Percentiles rank a stretch among this genome's conserved stretches.
Evolutionary conservation across 2,329 filamentous ascomycete species (phyloP).

Genomic region (Aspergillus proliferans): DNA sequence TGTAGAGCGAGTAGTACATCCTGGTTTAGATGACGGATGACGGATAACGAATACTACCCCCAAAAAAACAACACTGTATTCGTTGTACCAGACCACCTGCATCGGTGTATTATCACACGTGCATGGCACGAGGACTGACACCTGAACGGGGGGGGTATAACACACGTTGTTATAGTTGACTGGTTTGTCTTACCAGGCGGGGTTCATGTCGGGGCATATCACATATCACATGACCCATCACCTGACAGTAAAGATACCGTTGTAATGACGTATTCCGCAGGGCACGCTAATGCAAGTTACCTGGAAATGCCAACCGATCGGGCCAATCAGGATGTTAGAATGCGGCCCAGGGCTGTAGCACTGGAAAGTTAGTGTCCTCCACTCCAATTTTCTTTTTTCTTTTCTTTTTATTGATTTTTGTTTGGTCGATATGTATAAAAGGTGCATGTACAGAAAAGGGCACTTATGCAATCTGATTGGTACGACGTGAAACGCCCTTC

Average conservation of each 20-base stretch:
- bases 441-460: neutral
- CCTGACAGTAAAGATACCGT: neutral
- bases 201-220: neutral
- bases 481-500: neutral
- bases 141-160: too few relatives aligned
- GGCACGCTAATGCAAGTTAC: conserved; percentile 33
- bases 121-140: too few relatives aligned
- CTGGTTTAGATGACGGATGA: too few relatives aligned
- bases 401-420: neutral
- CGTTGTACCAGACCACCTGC: too few relatives aligned
- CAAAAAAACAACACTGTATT: too few relatives aligned
- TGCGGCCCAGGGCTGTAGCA: conserved; percentile 30
- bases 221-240: neutral
- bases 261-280: neutral
- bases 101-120: too few relatives aligned
- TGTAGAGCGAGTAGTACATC: conserved; percentile 11
- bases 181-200: neutral
- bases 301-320: conserved; percentile 17
- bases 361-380: conserved; percentile 24
- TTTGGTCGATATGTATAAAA: neutral
- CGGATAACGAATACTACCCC: too few relatives aligned
- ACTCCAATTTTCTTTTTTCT: neutral
- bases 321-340: neutral
- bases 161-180: neutral
- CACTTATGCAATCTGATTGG: neutral